phyloP scores from a whole-genome alignment of 805 yeast species.

The Metschnikowia rubicola region DNA sequence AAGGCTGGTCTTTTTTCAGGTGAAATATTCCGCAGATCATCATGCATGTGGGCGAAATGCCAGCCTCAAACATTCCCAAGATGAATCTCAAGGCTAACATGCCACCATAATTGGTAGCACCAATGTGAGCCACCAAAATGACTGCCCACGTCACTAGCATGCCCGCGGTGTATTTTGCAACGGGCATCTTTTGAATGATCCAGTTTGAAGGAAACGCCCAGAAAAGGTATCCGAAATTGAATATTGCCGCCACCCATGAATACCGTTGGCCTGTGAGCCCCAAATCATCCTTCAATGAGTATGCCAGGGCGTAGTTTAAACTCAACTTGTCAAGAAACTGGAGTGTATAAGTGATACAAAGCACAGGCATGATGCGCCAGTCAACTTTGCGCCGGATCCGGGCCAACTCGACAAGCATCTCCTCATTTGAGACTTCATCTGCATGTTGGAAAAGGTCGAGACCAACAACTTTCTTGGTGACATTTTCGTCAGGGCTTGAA shows the following conservation, averaged over 20 bases:
- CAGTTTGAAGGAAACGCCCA: constrained; percentile 17
- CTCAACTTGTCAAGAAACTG: constrained; percentile 19
- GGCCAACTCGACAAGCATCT: constrained; percentile 20
- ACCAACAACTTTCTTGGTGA: constrained; percentile 17
- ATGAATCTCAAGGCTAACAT: constrained; percentile 15
- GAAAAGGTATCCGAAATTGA: constrained; percentile 16
- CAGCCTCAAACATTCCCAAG: constrained; percentile 16
- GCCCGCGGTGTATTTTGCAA: constrained; percentile 13
- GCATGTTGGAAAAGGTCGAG: constrained; percentile 26
- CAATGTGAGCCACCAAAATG: constrained; percentile 14
- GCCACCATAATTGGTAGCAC: constrained; percentile 12
- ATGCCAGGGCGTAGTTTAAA: constrained; percentile 17
- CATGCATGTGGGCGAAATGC: constrained; percentile 14
- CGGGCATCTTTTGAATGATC: constrained; percentile 16
- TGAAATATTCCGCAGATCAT: constrained; percentile 16
- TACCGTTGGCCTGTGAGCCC: constrained; percentile 16
- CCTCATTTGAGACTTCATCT: constrained; percentile 28
- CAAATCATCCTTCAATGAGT: constrained; percentile 16
- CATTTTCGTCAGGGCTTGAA: constrained; percentile 5
- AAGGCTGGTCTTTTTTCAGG: constrained; percentile 11
- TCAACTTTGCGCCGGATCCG: constrained; percentile 33
- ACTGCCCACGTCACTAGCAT: constrained; percentile 17
- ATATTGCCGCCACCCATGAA: constrained; percentile 16
- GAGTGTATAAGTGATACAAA: constrained; percentile 23
- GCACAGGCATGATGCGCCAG: constrained; percentile 27